Base-by-base conservation (phyloP, 352 stramenopile genomes). In the Phytopythium montanum region DNA sequence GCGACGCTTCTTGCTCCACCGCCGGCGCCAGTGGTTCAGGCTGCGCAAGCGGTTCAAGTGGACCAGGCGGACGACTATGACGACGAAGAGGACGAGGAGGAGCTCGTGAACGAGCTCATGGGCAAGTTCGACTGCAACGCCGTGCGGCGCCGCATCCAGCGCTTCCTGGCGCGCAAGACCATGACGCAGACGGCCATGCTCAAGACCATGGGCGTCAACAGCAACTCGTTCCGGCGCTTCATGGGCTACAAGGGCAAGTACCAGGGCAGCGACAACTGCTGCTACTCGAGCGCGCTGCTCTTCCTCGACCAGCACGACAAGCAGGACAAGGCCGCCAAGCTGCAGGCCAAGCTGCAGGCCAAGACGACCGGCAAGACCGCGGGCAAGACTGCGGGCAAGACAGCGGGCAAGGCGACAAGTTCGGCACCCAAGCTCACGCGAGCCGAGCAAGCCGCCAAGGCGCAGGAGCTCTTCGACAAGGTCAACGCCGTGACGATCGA, bases 161-260 rank as follows among this genome's bases (percentile, higher is more conserved):
- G 69, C 46, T 85, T 82, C 45, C 51, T 85, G n/a, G 71, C 65
- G 23, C 64, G 64, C 10, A 85, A 82, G 49, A 73, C 68, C 55
- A 81, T 85, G 65, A 85, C 71, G 31, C 73, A 82, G 65, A 72
- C 70, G 7, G 68, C 70, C 28, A 82, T 74, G 36, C 61, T 82
- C 2, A 64, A 65, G 26, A 38, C 54, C 5, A 77, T 79, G 56
- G 23, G 69, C 44, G 72, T 66, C 61, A 85, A 85, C 54, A 69
- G 62, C 62, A 79, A 82, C 60, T 82, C 73, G 52, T 85, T 68
- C 58, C 69, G 68, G 34, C 51, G 70, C 3, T 86, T 81, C 62
- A 83, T 86, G 76, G 66, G 74, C 56, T 69, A 78, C 61, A 81
- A 81, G 57, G 62, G 70, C n/a, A 61, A 62, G 46, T 75, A 71